Base-by-base conservation (phyloP, 1,139 yeast genomes). In the Schizosaccharomyces versatilis region DNA sequence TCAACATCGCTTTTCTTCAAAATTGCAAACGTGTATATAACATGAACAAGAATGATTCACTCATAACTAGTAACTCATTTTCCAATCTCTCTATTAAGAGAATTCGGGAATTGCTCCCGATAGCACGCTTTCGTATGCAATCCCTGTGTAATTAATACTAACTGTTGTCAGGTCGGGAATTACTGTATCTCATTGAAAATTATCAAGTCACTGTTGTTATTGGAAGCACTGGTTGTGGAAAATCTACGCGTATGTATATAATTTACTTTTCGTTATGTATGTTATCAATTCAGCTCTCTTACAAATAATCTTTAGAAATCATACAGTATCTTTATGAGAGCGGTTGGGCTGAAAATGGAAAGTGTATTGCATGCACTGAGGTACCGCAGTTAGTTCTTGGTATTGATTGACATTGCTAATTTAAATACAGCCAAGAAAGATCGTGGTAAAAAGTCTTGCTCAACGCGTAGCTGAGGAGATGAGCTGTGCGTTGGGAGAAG, bases 371-470 rank as follows among this genome's bases (percentile, higher is more conserved):
- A 1, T 79, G 90, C 63, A 83, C 94, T 0, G 94, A 58, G 55
- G 36, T 84, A 1, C 74, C 84, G 67, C 72, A 84, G 65, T 81
- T 79, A 53, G 8, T 49, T 36, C 32, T n/a, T 48, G 2, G 2
- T 36, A 3, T 9, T 32, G 10, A 9, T 70, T 32, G 79, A 78
- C 0, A n/a, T 44, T 24, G 52, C 38, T 53, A 9, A 36, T 19
- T 17, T 19, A 7, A 7, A 88, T 97, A 0, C 98, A 90, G 66
- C 98, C 98, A 0, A 75, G 98, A 63, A 71, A 96, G 62, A 95
- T 88, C 15, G 98, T 97, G 0, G 97, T 97, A 0, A 82, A 83
- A 62, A 81, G 95, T 7, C 95, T 88, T 32, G 95, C 98, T 0
- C 71, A 80, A 1, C 78, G 98, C 63, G 97, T 88, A 1, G 84